Conservation (phyloP, 192 early-diverging fungal genomes). For the Gonapodya sp. region DNA sequence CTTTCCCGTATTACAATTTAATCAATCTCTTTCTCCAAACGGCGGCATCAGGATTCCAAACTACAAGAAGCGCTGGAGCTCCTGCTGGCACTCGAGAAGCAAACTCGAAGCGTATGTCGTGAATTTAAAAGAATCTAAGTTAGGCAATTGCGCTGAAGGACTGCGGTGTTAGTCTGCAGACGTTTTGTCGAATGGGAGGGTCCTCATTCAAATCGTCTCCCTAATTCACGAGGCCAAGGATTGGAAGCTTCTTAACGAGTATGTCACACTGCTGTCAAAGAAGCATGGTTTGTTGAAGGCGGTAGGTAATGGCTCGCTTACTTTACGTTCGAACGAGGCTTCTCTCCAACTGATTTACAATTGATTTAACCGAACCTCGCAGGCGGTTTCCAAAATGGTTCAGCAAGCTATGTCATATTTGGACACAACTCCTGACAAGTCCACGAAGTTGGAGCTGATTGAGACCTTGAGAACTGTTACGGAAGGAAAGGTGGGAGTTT, state of each 20-base stretch:
- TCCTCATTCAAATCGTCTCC: slow-evolving; percentile 69
- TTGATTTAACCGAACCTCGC: too few species aligned
- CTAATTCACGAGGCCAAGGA: slow-evolving; percentile 62
- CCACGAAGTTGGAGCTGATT: slow-evolving; percentile 81
- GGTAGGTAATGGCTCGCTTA: slow-evolving; percentile 24
- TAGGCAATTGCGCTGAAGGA: neutral
- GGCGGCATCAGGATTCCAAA: slow-evolving; percentile 43
- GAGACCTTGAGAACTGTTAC: slow-evolving; percentile 89
- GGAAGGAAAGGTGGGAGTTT: slow-evolving; percentile 92
- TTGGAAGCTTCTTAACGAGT: slow-evolving; percentile 86
- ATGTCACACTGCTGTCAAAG: slow-evolving; percentile 87
- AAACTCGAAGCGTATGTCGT: slow-evolving; percentile 74
- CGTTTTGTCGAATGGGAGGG: slow-evolving; percentile 74
- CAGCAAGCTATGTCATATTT: slow-evolving; percentile 83
- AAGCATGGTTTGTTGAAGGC: slow-evolving; percentile 92
- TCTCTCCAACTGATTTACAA: neutral
- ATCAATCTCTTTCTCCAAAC: neutral
- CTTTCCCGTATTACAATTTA: slow-evolving; percentile 6
- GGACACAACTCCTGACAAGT: slow-evolving; percentile 73
- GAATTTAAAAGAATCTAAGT: slow-evolving; percentile 13
- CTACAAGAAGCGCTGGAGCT: slow-evolving; percentile 81
- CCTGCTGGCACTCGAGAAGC: slow-evolving; percentile 82
- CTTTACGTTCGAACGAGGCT: neutral
- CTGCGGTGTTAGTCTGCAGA: slow-evolving; percentile 58
- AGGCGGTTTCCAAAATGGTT: slow-evolving; percentile 93